These are phyloP conservation scores for Leptoxyphium fumago DNA, from an alignment of 2,329 filamentous ascomycete species.

Conservation along the genomic window DNA sequence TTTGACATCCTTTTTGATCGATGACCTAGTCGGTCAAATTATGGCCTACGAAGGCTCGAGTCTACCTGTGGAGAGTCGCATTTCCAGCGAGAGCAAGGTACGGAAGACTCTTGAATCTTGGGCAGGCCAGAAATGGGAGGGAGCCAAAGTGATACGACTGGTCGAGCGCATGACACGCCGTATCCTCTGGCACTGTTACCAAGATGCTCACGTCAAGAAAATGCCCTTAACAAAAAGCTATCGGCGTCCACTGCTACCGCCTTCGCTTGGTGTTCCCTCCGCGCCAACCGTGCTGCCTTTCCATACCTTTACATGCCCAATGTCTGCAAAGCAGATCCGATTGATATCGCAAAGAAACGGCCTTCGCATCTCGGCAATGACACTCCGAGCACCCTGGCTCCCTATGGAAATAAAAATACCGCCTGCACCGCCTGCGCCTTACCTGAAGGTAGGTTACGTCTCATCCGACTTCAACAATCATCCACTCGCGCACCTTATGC, in stretches of 20 bases:
- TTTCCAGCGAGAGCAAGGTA: slow-evolving; percentile 24
- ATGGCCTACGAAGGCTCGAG: slow-evolving; percentile 17
- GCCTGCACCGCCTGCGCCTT: slow-evolving; percentile 64
- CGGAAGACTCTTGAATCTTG: slow-evolving; percentile 31
- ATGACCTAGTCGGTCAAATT: slow-evolving; percentile 32
- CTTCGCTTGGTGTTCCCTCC: slow-evolving; percentile 59
- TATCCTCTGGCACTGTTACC: slow-evolving; percentile 75
- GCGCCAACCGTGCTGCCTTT: slow-evolving; percentile 93
- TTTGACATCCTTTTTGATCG: slow-evolving; percentile 33
- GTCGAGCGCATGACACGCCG: slow-evolving; percentile 71
- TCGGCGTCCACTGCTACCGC: slow-evolving; percentile 56
- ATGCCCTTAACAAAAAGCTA: slow-evolving; percentile 47
- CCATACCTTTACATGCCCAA: slow-evolving; percentile 90
- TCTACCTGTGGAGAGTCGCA: slow-evolving; percentile 14
- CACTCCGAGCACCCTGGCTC: slow-evolving; percentile 75
- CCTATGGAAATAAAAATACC: slow-evolving; percentile 69
- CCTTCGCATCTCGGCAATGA: slow-evolving; percentile 80
- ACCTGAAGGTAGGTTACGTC: slow-evolving; percentile 86
- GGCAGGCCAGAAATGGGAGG: slow-evolving; percentile 72
- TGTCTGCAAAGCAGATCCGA: slow-evolving; percentile 82
- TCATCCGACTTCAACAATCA: slow-evolving; percentile 99
- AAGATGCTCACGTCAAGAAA: slow-evolving; percentile 56
- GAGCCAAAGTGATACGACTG: slow-evolving; percentile 66
- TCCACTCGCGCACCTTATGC: slow-evolving; percentile 91
- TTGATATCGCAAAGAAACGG: slow-evolving; percentile 92